These are phyloP conservation scores for Eimeria maxima DNA, from an alignment of 169 alveolate genomes.

Conservation along the genomic window DNA sequence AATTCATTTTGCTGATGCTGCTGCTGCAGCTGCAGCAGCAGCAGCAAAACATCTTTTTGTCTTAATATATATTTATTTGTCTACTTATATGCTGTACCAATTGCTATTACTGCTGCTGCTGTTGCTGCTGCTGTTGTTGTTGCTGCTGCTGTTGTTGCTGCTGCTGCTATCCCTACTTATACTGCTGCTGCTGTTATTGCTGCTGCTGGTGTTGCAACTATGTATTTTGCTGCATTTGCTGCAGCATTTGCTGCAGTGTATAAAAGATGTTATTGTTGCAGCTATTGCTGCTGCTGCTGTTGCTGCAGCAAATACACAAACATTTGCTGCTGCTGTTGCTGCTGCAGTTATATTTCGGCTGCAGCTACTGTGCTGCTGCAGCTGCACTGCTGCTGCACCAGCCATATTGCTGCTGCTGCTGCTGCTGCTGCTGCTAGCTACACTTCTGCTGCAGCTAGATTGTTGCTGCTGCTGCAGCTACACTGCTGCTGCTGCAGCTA, in stretches of 20 bases:
- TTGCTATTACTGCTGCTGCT: not conserved
- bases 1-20: no score
- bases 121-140: conserved; percentile 31
- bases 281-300: no score
- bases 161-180: not conserved
- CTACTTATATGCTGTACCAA: not conserved
- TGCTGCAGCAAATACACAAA: not conserved
- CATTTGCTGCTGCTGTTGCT: not conserved
- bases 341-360: conserved; percentile 1
- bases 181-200: no score
- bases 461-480: conserved; percentile 66
- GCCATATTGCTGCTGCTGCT: not conserved
- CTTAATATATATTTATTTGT: not conserved
- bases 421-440: conserved; percentile 32
- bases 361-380: not conserved
- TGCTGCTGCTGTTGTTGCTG: conserved; percentile 31
- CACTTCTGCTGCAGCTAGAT: conserved; percentile 58
- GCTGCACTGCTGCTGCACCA: not conserved
- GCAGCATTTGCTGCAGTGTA: no score
- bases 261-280: no score
- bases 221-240: no score
- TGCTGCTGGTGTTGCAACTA: no score
- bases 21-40: not conserved
- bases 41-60: not conserved
- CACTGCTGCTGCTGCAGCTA: conserved; percentile 63